phyloP scores from a whole-genome alignment of 352 stramenopile species.

The Albugo laibachii region DNA sequence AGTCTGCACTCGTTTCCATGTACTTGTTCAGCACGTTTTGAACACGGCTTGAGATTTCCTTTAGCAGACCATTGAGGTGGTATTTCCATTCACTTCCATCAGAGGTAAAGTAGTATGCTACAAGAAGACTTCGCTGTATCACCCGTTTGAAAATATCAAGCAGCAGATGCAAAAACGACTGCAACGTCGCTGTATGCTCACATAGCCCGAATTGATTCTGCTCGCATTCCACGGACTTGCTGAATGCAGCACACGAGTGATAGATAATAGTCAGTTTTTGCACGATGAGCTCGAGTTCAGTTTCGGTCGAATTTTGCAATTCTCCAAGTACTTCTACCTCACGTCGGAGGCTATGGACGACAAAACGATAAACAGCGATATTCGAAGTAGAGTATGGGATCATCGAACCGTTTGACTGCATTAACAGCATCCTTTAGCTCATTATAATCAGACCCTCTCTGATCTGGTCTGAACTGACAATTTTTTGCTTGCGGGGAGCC shows the following conservation, averaged over 20 bases:
- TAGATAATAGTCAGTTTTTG: constrained; percentile 33
- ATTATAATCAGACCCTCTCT: constrained; percentile 8
- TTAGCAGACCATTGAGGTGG: constrained; percentile 39
- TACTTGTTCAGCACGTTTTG: constrained; percentile 46
- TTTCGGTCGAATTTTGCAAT: constrained; percentile 44
- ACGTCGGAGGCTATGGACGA: constrained; percentile 23
- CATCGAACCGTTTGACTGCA: constrained; percentile 42
- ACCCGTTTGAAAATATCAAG: constrained; percentile 44
- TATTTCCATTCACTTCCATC: constrained; percentile 47
- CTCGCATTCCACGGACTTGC: constrained; percentile 56
- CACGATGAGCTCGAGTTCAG: constrained; percentile 39
- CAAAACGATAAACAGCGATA: too few species aligned
- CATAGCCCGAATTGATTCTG: constrained; percentile 49
- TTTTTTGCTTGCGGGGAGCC: too few species aligned
- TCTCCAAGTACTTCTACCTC: constrained; percentile 58
- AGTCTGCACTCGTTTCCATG: constrained; percentile 20
- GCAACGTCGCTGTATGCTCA: constrained; percentile 40
- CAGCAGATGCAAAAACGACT: constrained; percentile 41
- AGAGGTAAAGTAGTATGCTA: constrained; percentile 35
- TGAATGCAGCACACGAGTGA: constrained; percentile 40
- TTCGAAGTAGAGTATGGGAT: too few species aligned
- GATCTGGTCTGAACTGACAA: too few species aligned
- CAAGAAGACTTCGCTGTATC: constrained; percentile 42
- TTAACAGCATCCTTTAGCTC: constrained; percentile 25
- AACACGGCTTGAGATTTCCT: constrained; percentile 22